Evolutionary conservation across 225 moss, liverwort and hornwort species (phyloP).

Genomic region (Bryoerythrophyllum caledonicum): DNA sequence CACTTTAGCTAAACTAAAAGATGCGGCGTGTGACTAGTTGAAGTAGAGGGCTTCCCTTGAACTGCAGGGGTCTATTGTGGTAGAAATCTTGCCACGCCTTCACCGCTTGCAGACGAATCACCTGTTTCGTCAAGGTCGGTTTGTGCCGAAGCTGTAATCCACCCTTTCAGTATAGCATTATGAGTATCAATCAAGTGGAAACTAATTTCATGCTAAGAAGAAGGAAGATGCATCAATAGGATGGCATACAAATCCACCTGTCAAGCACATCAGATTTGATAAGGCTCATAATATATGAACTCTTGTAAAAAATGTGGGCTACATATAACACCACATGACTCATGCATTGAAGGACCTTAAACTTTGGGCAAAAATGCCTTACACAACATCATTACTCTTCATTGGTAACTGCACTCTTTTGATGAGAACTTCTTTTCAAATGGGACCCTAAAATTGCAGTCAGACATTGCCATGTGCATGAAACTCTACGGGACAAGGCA

Average conservation of each 20-base stretch:
- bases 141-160: slow-evolving; percentile 39
- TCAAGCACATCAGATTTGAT: too few species aligned
- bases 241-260: too few species aligned
- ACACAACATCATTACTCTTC: too few species aligned
- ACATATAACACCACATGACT: too few species aligned
- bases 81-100: slow-evolving; percentile 39
- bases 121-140: slow-evolving; percentile 42
- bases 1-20: too few species aligned
- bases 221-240: too few species aligned
- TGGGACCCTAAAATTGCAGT: background rate
- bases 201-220: too few species aligned
- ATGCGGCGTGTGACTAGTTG: slow-evolving; percentile 22
- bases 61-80: slow-evolving; percentile 29
- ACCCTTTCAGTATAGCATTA: background rate
- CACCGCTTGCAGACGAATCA: slow-evolving; percentile 42
- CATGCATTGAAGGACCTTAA: too few species aligned
- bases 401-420: background rate
- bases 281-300: too few species aligned
- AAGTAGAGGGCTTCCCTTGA: slow-evolving; percentile 41
- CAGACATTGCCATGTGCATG: background rate
- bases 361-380: too few species aligned
- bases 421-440: background rate
- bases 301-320: too few species aligned
- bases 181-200: too few species aligned
- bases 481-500: background rate